phyloP scores from a whole-genome alignment of 495 filamentous ascomycete genomes.

The Aspergillus ellipticus region DNA sequence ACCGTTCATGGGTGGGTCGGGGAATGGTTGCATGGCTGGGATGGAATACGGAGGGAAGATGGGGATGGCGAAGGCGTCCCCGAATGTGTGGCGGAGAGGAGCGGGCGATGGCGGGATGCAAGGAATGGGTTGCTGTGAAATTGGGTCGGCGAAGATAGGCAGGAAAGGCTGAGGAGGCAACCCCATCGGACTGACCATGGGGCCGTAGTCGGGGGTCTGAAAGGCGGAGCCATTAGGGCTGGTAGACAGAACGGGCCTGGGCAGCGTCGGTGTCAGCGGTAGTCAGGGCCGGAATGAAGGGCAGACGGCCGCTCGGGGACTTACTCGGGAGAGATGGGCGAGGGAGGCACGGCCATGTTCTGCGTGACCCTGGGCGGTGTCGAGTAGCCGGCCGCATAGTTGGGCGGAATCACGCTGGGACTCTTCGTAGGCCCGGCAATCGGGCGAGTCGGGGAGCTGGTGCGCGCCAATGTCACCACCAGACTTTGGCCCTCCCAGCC shows the following conservation, averaged over 20 bases:
- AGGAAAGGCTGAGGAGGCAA: conserved; percentile 28
- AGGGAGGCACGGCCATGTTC: conserved; percentile 32
- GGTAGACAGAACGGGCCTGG: conserved; percentile 24
- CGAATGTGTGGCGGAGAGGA: conserved; percentile 25
- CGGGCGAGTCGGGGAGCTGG: conserved; percentile 39
- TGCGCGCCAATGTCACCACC: conserved; percentile 43
- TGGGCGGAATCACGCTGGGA: conserved; percentile 26
- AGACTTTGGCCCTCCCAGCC: conserved; percentile 47
- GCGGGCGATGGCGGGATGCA: conserved; percentile 31
- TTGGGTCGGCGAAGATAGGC: conserved; percentile 30
- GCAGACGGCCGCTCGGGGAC: neutral
- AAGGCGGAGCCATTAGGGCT: conserved; percentile 22
- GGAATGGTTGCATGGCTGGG: conserved; percentile 23
- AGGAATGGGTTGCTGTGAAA: conserved; percentile 25
- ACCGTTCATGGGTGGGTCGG: conserved; percentile 10
- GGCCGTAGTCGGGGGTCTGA: conserved; percentile 27
- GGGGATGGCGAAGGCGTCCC: conserved; percentile 29
- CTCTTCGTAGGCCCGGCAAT: conserved; percentile 46
- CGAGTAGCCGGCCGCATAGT: conserved; percentile 33
- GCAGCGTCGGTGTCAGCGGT: conserved; percentile 5
- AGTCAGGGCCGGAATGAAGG: neutral
- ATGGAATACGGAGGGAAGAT: conserved; percentile 32
- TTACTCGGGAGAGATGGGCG: conserved; percentile 40
- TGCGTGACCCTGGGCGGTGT: conserved; percentile 30
- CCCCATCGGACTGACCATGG: conserved; percentile 26